Percentiles rank a stretch among this genome's conserved stretches.
phyloP scores from a whole-genome alignment of 78 protist genomes.

The Chrysochromulina tobinii region DNA sequence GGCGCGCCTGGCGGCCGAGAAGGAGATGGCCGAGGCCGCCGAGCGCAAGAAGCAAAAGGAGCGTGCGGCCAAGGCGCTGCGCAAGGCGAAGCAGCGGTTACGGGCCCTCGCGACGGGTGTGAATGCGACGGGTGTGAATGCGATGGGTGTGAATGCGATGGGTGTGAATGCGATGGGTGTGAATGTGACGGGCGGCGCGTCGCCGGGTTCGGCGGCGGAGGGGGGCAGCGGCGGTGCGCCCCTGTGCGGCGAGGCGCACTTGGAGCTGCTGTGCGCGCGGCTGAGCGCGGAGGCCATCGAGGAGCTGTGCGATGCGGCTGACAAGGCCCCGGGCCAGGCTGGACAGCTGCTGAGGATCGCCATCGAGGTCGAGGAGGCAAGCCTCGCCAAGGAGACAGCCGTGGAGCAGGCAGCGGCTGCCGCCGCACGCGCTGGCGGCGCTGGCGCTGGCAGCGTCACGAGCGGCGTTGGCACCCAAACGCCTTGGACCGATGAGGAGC shows the following conservation, averaged over 20 bases:
- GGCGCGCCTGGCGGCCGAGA: neutral
- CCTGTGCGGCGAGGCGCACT: too few species aligned
- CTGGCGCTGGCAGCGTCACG: neutral
- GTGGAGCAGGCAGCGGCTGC: neutral
- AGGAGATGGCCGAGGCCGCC: neutral
- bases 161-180: too few species aligned
- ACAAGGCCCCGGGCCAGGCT: neutral
- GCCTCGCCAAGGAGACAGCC: neutral
- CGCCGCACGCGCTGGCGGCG: neutral
- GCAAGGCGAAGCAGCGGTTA: neutral
- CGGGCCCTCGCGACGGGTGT: too few species aligned
- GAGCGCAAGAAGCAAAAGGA: neutral
- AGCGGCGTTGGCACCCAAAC: neutral
- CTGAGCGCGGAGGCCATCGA: neutral
- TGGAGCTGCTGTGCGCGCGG: neutral
- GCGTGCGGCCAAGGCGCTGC: neutral
- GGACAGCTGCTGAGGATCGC: neutral
- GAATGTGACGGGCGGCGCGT: too few species aligned
- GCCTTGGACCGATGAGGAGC: neutral
- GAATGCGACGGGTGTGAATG: neutral
- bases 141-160: too few species aligned
- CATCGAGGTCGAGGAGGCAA: neutral
- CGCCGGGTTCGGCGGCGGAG: too few species aligned
- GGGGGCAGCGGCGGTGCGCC: too few species aligned
- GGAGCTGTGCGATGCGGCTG: neutral